Evolutionary conservation across 176 grass and related monocot species (phyloP), one percentile per base, ranked within the genome.

Genomic region (Paspalum notatum): DNA sequence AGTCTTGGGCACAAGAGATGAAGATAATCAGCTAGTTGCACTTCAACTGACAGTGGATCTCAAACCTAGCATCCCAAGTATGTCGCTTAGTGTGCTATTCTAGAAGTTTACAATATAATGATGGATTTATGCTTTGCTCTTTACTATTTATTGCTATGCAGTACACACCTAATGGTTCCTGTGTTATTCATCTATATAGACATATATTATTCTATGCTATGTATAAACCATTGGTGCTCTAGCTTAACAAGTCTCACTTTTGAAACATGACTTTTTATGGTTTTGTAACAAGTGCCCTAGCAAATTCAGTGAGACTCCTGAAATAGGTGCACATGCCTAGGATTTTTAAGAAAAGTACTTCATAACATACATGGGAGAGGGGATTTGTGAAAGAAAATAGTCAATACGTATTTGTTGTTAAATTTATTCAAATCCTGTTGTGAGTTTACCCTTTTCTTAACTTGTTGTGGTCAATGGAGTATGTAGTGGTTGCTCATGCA

Each of bases 11-110:
- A 92, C 93, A 68, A 89, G 87, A 90, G 79, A 84, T 87, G 52
- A 84, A 79, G 59, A 85, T 71, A 85, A 90, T 80, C 71, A 86
- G 37, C 68, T 87, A 62, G 9, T 87, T 52, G 72, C 93, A 72
- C 42, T 81, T 72, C 93, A 92, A 57, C 77, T 95, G 87, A 92
- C 93, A 3, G 93, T 92, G 42, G 93, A 95, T 76, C 90, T 90
- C 44, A 95, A 95, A 71, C 93, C 93, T 43, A 92, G 69, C 78
- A 86, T 92, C 59, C 93, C 93, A 88, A 87, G 93, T 95, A 92
- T 80, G 73, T 55, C 54, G 14, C 12, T 9, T 73, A 26, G 4
- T 71, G 11, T 82, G 41, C 51, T 82, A 47, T 49, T 58, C 20
- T 54, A 74, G 39, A 73, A 66, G 26, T 74, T 5, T 75, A 71